Base-by-base conservation (phyloP, 2,329 filamentous ascomycete genomes). In the Scortechinia acanthostroma region DNA sequence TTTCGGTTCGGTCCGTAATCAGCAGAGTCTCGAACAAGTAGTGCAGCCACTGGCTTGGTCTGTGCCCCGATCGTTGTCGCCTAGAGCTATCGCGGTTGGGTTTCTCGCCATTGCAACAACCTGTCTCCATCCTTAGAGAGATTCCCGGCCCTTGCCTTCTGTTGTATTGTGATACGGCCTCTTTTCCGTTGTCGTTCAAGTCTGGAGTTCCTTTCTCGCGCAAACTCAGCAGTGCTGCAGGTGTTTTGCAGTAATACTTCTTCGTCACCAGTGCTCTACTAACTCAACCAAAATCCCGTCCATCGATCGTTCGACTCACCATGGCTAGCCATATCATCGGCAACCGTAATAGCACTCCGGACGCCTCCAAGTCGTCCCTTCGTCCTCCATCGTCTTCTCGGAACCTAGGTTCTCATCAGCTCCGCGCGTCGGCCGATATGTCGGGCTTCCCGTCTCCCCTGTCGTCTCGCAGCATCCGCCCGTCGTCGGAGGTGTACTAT, bases 281-380 rank as follows among this genome's bases (percentile, higher is more conserved):
- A n/a, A n/a, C n/a, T n/a, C n/a, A n/a, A n/a, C n/a, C n/a, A n/a
- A 30, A 30, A 30, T 30, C 25, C 25, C 25, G n/a, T 30, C 25
- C 10, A 30, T 30, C n/a, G n/a, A n/a, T n/a, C n/a, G n/a, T 30
- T n/a, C 25, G 25, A 10, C 25, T 30, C n/a, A n/a, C n/a, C 25
- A 30, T 30, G 25, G 25, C 25, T 56, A 83, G 74, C 59, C 78
- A 81, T 61, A 70, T 80, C 52, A 78, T 83, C 63, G 80, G 81
- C 54, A 97, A 97, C 70, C 86, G 93, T 58, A 97, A 97, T 70
- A 97, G 91, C 76, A 97, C 91, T 42, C 93, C 93, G 46, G 93
- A 97, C 71, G 88, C 86, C 45, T 86, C 83, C 55, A 89, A 83
- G 58, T 81, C 87, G 49, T 83, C 88, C 52, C 83, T 95, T 58